Conservation (phyloP, 2,329 filamentous ascomycete species). For the Exophiala sideris region DNA sequence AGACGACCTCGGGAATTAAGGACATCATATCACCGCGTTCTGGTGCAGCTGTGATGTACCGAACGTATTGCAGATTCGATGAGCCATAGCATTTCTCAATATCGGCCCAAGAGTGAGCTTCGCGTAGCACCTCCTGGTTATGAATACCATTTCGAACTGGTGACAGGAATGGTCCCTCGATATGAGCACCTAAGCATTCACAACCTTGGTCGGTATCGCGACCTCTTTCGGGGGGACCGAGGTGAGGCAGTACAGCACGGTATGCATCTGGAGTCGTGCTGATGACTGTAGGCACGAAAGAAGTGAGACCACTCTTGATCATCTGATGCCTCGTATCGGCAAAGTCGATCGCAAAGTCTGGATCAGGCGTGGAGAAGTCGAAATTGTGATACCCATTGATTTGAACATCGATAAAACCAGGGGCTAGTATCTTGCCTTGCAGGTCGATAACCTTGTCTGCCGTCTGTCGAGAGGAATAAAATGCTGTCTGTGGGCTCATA, state of each 20-base stretch:
- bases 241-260: conserved; percentile 67
- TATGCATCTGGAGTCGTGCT: conserved; percentile 80
- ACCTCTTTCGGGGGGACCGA: conserved; percentile 65
- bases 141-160: conserved; percentile 84
- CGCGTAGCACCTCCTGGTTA: conserved; percentile 66
- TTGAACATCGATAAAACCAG: conserved; percentile 86
- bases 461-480: conserved; percentile 45
- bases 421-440: conserved; percentile 75
- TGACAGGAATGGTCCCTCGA: conserved; percentile 84
- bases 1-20: conserved; percentile 64
- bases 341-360: conserved; percentile 69
- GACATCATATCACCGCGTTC: conserved; percentile 69
- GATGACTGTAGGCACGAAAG: conserved; percentile 80
- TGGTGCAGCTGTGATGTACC: conserved; percentile 82
- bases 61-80: conserved; percentile 64
- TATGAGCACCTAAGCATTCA: conserved; percentile 85
- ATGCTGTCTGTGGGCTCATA: conserved; percentile 63
- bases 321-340: conserved; percentile 67
- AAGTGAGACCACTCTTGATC: conserved; percentile 77
- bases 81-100: conserved; percentile 57
- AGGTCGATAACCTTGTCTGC: conserved; percentile 77
- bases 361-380: conserved; percentile 74
- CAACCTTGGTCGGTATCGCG: conserved; percentile 66
- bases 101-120: conserved; percentile 60
- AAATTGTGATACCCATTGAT: conserved; percentile 91